Evolutionary conservation across 345 rosid species (phyloP).

Genomic region (Pistacia integerrima): DNA sequence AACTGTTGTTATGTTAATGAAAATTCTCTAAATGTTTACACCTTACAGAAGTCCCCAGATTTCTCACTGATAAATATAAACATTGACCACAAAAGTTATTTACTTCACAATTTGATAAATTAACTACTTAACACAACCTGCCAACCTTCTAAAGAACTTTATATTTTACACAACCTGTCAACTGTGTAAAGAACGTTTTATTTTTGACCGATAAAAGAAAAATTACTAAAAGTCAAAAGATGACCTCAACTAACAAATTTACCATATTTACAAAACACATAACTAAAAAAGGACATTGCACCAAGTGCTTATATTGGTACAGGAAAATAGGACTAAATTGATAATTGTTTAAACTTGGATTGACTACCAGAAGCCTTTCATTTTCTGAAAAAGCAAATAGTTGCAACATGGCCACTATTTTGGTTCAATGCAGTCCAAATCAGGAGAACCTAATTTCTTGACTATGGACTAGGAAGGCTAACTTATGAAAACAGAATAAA

Average conservation of each 20-base stretch:
- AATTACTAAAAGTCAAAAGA: background rate
- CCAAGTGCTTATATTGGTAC: background rate
- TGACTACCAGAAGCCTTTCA: no score
- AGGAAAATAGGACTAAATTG: background rate
- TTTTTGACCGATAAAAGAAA: background rate
- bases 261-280: background rate
- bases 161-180: background rate
- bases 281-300: background rate
- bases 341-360: no score
- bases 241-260: background rate
- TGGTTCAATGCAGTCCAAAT: background rate
- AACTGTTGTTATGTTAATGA: background rate
- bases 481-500: background rate
- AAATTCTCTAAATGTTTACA: background rate
- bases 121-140: background rate
- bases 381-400: no score
- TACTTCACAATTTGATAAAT: background rate
- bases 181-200: background rate
- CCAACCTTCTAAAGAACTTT: background rate
- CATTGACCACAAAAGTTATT: background rate
- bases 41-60: background rate
- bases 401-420: background rate
- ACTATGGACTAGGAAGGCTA: background rate
- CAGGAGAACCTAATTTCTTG: background rate
- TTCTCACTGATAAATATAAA: background rate